Conservation (phyloP, 2,329 filamentous ascomycete species). For the Clathrospora elynae region DNA sequence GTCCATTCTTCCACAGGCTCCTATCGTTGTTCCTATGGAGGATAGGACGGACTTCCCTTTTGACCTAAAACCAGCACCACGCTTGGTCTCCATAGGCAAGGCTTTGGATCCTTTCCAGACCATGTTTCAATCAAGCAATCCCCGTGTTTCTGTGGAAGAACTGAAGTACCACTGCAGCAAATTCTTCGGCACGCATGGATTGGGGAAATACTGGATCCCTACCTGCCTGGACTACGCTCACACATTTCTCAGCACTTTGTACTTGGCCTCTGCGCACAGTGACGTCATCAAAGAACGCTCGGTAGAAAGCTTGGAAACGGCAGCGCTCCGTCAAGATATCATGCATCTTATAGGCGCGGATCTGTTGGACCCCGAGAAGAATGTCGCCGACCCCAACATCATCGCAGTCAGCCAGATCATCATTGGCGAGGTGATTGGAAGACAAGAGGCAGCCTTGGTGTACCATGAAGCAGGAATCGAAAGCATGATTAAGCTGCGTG, state of each 20-base stretch:
- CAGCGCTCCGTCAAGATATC: conserved; percentile 42
- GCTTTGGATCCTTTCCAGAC: conserved; percentile 44
- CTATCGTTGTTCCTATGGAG: conserved; percentile 30
- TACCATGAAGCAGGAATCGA: conserved; percentile 40
- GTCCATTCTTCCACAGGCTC: conserved; percentile 23
- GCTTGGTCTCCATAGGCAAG: conserved; percentile 38
- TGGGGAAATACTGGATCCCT: conserved; percentile 45
- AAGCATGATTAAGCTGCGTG: conserved; percentile 42
- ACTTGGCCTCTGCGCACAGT: conserved; percentile 41
- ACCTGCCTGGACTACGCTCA: conserved; percentile 40
- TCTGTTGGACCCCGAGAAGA: conserved; percentile 26
- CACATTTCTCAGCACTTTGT: conserved; percentile 47
- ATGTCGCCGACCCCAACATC: conserved; percentile 43
- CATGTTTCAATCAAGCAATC: conserved; percentile 41
- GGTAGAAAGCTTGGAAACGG: conserved; percentile 39
- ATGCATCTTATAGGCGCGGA: conserved; percentile 40
- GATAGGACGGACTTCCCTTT: conserved; percentile 24
- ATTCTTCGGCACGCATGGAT: conserved; percentile 41
- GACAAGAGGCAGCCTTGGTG: conserved; percentile 24
- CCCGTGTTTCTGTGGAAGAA: conserved; percentile 38
- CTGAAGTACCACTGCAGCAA: conserved; percentile 45
- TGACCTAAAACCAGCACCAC: conserved; percentile 18
- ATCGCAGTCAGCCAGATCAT: conserved; percentile 47
- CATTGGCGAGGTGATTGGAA: conserved; percentile 39
- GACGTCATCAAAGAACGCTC: conserved; percentile 34